Percentiles rank a stretch among this genome's conserved stretches.
phyloP scores from a whole-genome alignment of 2,329 filamentous ascomycete species.

The Lecanicillium sp. region DNA sequence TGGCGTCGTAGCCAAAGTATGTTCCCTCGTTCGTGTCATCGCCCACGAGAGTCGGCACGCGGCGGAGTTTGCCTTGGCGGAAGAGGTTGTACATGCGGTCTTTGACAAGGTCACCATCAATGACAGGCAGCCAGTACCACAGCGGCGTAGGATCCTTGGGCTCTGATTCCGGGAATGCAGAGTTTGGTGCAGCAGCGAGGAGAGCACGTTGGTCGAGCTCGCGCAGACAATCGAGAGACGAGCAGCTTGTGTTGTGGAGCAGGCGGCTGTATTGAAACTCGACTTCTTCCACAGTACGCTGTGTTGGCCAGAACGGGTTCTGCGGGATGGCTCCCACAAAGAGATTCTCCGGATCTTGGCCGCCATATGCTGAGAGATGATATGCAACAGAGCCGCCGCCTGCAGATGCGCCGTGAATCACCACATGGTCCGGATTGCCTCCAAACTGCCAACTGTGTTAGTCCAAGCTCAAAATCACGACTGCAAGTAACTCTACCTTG shows the following conservation, averaged over 20 bases:
- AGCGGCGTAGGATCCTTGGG: conserved; percentile 26
- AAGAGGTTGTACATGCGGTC: conserved; percentile 34
- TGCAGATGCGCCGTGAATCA: conserved; percentile 53
- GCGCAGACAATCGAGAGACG: conserved; percentile 33
- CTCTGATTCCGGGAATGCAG: conserved; percentile 25
- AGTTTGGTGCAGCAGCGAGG: conserved; percentile 28
- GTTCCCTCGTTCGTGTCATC: conserved; percentile 30
- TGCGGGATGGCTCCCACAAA: conserved; percentile 39
- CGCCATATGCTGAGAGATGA: conserved; percentile 39
- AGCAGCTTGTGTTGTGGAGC: conserved; percentile 7
- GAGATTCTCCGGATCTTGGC: conserved; percentile 31
- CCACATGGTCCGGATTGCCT: conserved; percentile 49
- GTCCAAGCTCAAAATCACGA: background rate
- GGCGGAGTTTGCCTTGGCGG: conserved; percentile 28
- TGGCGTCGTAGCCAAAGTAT: conserved; percentile 31
- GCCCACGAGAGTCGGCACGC: conserved; percentile 33
- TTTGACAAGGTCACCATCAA: conserved; percentile 37
- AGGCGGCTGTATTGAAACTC: conserved; percentile 33
- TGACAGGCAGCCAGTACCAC: conserved; percentile 43
- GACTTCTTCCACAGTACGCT: conserved; percentile 33
- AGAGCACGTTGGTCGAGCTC: conserved; percentile 22
- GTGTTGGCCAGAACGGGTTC: conserved; percentile 41
- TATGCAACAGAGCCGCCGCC: conserved; percentile 50
- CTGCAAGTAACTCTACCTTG: conserved; percentile 21
- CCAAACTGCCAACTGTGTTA: conserved; percentile 34